These are phyloP conservation scores for Amoeboaphelidium protococcarum DNA, from an alignment of 371 early-diverging fungal species.

Conservation along the genomic window DNA sequence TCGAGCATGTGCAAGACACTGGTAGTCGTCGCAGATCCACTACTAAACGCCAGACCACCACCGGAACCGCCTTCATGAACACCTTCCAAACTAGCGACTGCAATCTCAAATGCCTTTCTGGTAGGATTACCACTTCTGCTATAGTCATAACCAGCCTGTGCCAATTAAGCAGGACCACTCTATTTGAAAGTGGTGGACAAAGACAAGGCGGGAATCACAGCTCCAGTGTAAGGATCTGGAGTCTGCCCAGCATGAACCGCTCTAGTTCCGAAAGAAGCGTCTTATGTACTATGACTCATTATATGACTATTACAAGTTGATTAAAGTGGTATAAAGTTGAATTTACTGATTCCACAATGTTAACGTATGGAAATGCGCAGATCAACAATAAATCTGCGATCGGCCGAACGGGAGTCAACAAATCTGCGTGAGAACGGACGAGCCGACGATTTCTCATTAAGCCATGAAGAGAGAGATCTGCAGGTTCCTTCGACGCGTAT, in stretches of 20 bases:
- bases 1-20: constrained; percentile 45
- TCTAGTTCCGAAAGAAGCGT: constrained; percentile 68
- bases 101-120: constrained; percentile 59
- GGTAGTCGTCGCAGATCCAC: constrained; percentile 77
- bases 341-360: too few species aligned
- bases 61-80: constrained; percentile 4
- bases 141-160: constrained; percentile 89
- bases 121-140: constrained; percentile 88
- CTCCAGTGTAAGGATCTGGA: constrained; percentile 49
- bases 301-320: too few species aligned
- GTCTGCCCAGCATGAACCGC: constrained; percentile 76
- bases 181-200: constrained; percentile 89
- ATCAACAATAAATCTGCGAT: too few species aligned
- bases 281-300: too few species aligned
- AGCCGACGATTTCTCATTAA: too few species aligned
- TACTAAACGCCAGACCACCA: constrained; percentile 69
- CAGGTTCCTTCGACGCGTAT: too few species aligned
- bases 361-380: too few species aligned
- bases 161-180: constrained; percentile 54
- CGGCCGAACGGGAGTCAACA: too few species aligned
- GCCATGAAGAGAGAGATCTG: too few species aligned
- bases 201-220: constrained; percentile 82
- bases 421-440: too few species aligned
- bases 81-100: constrained; percentile 64
- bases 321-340: too few species aligned